Base-by-base conservation (phyloP, 371 early-diverging fungal species). In the Lichtheimia corymbifera region DNA sequence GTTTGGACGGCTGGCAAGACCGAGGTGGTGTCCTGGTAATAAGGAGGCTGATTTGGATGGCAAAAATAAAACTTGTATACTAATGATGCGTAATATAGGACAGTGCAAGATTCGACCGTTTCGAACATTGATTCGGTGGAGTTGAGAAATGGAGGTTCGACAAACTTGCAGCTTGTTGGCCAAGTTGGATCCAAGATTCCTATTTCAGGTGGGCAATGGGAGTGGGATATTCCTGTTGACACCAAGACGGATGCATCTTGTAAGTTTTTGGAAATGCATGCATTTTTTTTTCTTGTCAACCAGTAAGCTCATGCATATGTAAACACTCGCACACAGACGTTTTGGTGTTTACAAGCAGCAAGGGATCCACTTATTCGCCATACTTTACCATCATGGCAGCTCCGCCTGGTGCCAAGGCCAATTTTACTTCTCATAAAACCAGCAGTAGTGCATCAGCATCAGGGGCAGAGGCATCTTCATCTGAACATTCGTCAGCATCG, bases 371-470 rank as follows among this genome's bases (percentile, higher is more conserved):
- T 27, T 77, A 77, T 61, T 74, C 74, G 57, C 55, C 74, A 27
- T 72, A 74, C 56, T 77, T 77, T 57, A 74, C 72, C 45, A 77
- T 77, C 54, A 49, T 74, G 14, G 72, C 66, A 50, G 62, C 64
- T 42, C 41, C 62, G n/a, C 63, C 68, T 30, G 64, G 65, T 41
- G 35, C 54, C n/a, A 20, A 17, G n/a, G 58, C 28, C 28, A 61
- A 52, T 43, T 35, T 52, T 5, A 49, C 51, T n/a, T 17, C 66
- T n/a, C 14, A 58, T 5, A 17, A 44, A 11, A 20, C 55, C 20
- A 53, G 44, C 9, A 51, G 51, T 22, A 40, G 57, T 47, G 53
- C 58, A 14, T 40, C 59, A 49, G 53, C 42, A n/a, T 41, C 70
- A 49, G 30, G 47, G 6, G 58, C 58, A n/a, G 11, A 17, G n/a